Evolutionary conservation across 2,329 filamentous ascomycete species (phyloP).

Genomic region (Aspergillus texensis): DNA sequence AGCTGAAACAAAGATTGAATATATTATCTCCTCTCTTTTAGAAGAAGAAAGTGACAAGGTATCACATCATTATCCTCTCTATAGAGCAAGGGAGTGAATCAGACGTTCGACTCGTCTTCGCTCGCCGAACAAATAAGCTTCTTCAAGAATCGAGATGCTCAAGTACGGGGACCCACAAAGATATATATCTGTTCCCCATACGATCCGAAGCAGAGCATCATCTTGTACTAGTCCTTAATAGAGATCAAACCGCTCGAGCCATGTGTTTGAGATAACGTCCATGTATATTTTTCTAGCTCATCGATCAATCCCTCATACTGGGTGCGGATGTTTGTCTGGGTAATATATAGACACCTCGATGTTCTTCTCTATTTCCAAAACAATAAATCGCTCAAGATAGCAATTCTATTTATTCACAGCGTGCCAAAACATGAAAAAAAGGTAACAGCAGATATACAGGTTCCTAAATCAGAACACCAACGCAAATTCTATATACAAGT

Average conservation of each 20-base stretch:
- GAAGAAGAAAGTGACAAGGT: neutral
- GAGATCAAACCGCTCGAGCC: neutral
- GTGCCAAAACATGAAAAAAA: neutral
- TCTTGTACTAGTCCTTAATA: neutral
- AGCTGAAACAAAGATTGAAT: no score
- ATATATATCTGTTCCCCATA: neutral
- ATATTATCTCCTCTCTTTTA: neutral
- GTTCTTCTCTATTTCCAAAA: neutral
- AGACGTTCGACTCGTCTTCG: neutral
- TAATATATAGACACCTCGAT: neutral
- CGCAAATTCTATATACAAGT: constrained; percentile 5
- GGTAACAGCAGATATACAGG: neutral
- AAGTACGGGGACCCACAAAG: neutral
- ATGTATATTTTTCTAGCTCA: neutral
- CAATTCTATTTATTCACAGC: neutral
- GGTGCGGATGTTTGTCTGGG: neutral
- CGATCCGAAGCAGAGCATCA: neutral
- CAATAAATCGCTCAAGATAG: neutral
- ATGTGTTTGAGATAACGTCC: neutral
- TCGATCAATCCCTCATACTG: neutral
- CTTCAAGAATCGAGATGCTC: constrained; percentile 12
- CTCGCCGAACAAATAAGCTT: neutral
- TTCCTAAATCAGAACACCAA: neutral
- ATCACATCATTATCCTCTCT: neutral
- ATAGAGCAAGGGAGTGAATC: neutral